These are phyloP conservation scores for Diaporthe capsici DNA, from an alignment of 2,329 filamentous ascomycete species.

Conservation along the genomic window DNA sequence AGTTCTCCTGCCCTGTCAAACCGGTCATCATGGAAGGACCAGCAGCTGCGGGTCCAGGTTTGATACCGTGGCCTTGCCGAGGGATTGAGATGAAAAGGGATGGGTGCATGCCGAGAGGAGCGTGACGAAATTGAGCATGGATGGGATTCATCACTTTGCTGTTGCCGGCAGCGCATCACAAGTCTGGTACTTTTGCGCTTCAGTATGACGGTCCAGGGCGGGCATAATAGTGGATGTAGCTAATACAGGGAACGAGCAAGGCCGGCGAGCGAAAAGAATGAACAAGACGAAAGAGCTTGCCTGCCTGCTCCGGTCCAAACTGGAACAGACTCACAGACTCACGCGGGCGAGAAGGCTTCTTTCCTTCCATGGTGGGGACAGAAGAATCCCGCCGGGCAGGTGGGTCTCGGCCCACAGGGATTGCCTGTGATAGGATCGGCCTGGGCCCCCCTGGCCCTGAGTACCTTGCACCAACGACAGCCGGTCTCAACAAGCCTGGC, in stretches of 20 bases:
- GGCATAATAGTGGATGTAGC: not conserved
- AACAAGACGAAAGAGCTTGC: not conserved
- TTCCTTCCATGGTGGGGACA: conserved; percentile 32
- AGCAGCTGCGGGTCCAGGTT: conserved; percentile 31
- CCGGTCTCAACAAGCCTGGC: not conserved
- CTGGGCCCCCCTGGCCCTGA: conserved; percentile 8
- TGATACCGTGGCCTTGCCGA: conserved; percentile 31
- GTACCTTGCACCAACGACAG: conserved; percentile 20
- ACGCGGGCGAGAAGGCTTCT: conserved; percentile 27
- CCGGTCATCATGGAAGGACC: conserved; percentile 24
- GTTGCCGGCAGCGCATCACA: conserved; percentile 5
- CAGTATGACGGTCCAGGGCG: conserved; percentile 24
- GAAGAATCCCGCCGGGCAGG: conserved; percentile 14
- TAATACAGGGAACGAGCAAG: not conserved
- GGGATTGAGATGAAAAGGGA: conserved; percentile 27
- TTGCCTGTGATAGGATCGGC: not conserved
- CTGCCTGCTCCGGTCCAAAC: not conserved
- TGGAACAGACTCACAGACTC: conserved; percentile 5
- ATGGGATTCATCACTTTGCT: conserved; percentile 25
- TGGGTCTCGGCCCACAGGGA: conserved; percentile 26
- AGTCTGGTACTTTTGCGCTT: conserved; percentile 29
- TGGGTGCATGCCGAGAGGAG: conserved; percentile 24
- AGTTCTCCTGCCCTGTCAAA: not conserved
- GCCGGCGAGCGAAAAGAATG: not conserved
- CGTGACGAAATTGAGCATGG: conserved; percentile 36